Evolutionary conservation across 352 stramenopile genomes (phyloP).

Genomic region (Pythium monospermum): DNA sequence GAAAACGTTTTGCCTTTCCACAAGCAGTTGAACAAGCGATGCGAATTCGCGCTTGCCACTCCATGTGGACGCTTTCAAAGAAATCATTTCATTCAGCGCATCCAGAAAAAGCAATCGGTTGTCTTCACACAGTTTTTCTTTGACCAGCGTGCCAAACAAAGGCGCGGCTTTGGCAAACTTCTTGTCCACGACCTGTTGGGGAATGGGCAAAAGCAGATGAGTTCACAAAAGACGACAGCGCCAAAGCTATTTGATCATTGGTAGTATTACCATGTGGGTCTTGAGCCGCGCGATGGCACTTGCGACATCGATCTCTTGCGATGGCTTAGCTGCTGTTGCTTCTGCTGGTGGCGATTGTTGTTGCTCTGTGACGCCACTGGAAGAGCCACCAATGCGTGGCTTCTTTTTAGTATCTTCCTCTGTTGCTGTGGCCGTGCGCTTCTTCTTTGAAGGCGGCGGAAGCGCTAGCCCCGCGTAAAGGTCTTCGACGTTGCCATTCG

Average conservation of each 20-base stretch:
- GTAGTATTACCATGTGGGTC: conserved; percentile 66
- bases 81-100: conserved; percentile 39
- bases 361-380: not conserved
- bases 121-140: conserved; percentile 31
- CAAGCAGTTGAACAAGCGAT: conserved; percentile 34
- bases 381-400: too few species aligned
- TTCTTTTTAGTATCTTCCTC: not conserved
- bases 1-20: conserved; percentile 31
- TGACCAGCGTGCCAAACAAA: conserved; percentile 48
- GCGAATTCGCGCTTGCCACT: conserved; percentile 56
- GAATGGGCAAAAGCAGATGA: too few species aligned
- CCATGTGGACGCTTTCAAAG: conserved; percentile 31
- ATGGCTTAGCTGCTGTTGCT: not conserved
- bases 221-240: too few species aligned
- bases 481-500: conserved; percentile 17
- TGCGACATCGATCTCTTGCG: conserved; percentile 29
- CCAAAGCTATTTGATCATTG: too few species aligned
- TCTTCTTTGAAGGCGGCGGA: conserved; percentile 41
- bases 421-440: conserved; percentile 17
- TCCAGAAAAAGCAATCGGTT: conserved; percentile 42
- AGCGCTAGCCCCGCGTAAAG: conserved; percentile 53
- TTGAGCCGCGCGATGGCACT: conserved; percentile 50
- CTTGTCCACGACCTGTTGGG: conserved; percentile 67
- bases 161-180: conserved; percentile 67
- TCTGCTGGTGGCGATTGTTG: too few species aligned